Percentiles rank a stretch among this genome's conserved stretches.
Evolutionary conservation across 1,139 yeast genomes (phyloP).

Genomic region (Candida labiduridarum): DNA sequence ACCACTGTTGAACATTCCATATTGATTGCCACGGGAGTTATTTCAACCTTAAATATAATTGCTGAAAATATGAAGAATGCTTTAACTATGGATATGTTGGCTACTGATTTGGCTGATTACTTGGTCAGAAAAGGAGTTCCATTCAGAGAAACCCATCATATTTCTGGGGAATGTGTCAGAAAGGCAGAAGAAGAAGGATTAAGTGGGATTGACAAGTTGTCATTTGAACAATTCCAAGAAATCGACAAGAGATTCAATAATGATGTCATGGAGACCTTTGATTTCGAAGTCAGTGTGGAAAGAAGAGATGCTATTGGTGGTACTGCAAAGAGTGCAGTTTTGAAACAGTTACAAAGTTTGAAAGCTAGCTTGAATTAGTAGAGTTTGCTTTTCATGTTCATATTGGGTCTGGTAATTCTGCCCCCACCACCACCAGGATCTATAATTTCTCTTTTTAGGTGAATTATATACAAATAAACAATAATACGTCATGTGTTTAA

Average conservation of each 20-base stretch:
- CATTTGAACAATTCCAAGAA: constrained; percentile 71
- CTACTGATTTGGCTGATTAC: constrained; percentile 97
- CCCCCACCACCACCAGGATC: background rate
- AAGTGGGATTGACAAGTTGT: constrained; percentile 79
- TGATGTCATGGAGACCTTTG: constrained; percentile 81
- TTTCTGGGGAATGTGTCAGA: constrained; percentile 96
- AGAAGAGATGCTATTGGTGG: constrained; percentile 97
- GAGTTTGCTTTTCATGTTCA: background rate
- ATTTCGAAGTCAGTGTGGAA: constrained; percentile 93
- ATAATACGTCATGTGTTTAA: background rate
- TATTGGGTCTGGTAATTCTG: background rate
- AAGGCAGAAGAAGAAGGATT: constrained; percentile 76
- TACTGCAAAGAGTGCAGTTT: constrained; percentile 88
- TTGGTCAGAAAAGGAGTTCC: constrained; percentile 98
- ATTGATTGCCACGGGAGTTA: constrained; percentile 92
- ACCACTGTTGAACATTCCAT: constrained; percentile 92
- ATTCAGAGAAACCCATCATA: constrained; percentile 97
- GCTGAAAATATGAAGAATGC: constrained; percentile 80
- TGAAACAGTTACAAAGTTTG: constrained; percentile 63
- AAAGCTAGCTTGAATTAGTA: constrained; percentile 16
- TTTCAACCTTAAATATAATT: constrained; percentile 78
- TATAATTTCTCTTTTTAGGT: background rate
- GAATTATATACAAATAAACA: background rate
- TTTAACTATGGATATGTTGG: constrained; percentile 97
- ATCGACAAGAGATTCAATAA: constrained; percentile 80